Evolutionary conservation across 2,329 filamentous ascomycete genomes (phyloP), one percentile per base, ranked within the genome.

Genomic region (Aspergillus brasiliensis): DNA sequence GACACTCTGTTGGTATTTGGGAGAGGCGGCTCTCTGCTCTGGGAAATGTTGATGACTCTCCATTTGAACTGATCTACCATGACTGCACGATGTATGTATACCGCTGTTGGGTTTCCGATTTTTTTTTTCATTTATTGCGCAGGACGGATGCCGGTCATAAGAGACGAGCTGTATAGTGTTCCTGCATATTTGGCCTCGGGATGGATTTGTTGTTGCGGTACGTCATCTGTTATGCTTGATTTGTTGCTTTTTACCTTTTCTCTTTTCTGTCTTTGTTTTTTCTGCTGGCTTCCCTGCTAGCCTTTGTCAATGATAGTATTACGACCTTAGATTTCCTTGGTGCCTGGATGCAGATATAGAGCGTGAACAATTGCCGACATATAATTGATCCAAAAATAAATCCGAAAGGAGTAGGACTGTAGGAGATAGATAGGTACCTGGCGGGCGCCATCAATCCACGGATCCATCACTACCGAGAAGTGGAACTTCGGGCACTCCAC

Each of bases 31-130:
- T 34, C 21, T 52, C 21, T 51, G 21, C 51, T 34, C 56, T 61
- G 55, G 56, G 60, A 55, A 46, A 62, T 65, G 59, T 57, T 61
- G 52, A 64, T 61, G 63, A 65, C 60, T 44, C 37, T 46, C 28
- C 31, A 44, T 55, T 55, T 55, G 52, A 55, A 34, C 38, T 46
- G 52, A 55, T 55, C 52, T 55, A 55, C 69, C 65, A 75, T 70
- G 72, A 73, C 69, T 71, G 66, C 67, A 70, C 73, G 70, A 74
- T 74, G 71, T 75, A 74, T 67, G 72, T 72, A 73, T 75, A 72
- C 63, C 62, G 62, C 65, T 66, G 60, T 61, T 65, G 53, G 44
- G 57, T 62, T 62, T 60, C 4, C 31, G 28, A 34, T 15, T 34
- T 13, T 34, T 34, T 34, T 34, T 25, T 25, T 25, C 23, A 25